These are phyloP conservation scores for Komagataella ulmi DNA, from an alignment of 805 yeast species.

Conservation along the genomic window DNA sequence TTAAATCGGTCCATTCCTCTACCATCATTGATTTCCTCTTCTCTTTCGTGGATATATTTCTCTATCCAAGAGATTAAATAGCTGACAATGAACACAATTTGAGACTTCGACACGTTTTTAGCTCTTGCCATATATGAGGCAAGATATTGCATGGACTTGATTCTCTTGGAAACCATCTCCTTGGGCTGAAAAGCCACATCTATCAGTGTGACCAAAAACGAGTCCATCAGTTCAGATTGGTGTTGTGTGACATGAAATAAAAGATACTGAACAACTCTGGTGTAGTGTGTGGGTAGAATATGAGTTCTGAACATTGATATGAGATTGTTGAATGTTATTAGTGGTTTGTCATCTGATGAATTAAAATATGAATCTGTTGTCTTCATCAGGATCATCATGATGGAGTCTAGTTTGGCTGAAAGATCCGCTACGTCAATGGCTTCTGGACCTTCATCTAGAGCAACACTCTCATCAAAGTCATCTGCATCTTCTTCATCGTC, in stretches of 20 bases:
- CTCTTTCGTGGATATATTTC: slow-evolving; percentile 73
- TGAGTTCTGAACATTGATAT: slow-evolving; percentile 70
- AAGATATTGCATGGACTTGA: slow-evolving; percentile 85
- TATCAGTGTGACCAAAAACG: slow-evolving; percentile 67
- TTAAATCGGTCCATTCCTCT: slow-evolving; percentile 87
- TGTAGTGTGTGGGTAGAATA: slow-evolving; percentile 82
- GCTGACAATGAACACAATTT: slow-evolving; percentile 70
- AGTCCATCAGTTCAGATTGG: slow-evolving; percentile 72
- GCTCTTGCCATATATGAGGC: slow-evolving; percentile 88
- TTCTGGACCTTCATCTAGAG: slow-evolving; percentile 12
- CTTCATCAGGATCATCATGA: slow-evolving; percentile 46
- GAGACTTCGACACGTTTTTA: slow-evolving; percentile 51
- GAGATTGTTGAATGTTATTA: slow-evolving; percentile 57
- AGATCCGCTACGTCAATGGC: slow-evolving; percentile 36
- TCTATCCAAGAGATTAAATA: slow-evolving; percentile 77
- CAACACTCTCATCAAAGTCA: slow-evolving; percentile 20
- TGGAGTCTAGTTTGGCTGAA: slow-evolving; percentile 58
- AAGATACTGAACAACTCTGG: slow-evolving; percentile 77
- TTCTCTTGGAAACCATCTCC: slow-evolving; percentile 60
- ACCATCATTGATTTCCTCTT: slow-evolving; percentile 55
- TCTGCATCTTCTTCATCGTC: slow-evolving; percentile 15
- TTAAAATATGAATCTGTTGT: slow-evolving; percentile 22
- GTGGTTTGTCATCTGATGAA: slow-evolving; percentile 6
- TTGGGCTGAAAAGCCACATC: slow-evolving; percentile 68
- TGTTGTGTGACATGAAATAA: slow-evolving; percentile 73